Base-by-base conservation (phyloP, 1,284 basidiomycete species). In the Trametes versicolor region DNA sequence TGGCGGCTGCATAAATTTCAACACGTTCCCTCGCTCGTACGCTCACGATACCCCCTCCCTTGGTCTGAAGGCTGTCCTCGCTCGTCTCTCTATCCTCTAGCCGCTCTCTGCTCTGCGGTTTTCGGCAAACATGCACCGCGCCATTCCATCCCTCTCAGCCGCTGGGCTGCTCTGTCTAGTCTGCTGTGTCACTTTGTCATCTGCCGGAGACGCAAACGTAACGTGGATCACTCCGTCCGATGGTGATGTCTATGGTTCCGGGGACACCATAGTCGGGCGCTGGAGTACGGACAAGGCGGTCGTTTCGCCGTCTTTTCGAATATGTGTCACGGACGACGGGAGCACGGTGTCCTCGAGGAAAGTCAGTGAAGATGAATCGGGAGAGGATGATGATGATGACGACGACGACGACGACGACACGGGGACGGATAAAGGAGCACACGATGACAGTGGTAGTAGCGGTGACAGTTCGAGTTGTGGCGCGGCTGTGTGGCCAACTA, bases 401-500 rank as follows among this genome's bases (percentile, higher is more conserved):
- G 58, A 39, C 21, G 41, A 43, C 19, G 9, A n/a, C 8, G 41
- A n/a, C 8, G 8, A 4, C 19, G 19, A n/a, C 41, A 17, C 15
- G 15, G 19, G 41, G 2, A 17, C 5, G 5, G 15, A 39, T 12
- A 39, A 17, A 13, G 37, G 15, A 12, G 37, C 12, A 39, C 5
- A 17, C 37, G 37, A 39, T 39, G 37, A 17, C 13, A 39, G 41
- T 19, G 8, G 8, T 13, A 49, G 25, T 25, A n/a, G n/a, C 25
- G 25, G 48, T 15, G 17, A 17, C 17, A n/a, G 19, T 23, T 52
- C 53, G 7, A 68, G 53, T 10, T 85, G 83, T 66, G 82, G 83
- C 6, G 58, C 63, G 19, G 67, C 75, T 12, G 75, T 82, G 2
- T 80, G 79, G 76, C 81, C 83, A 0, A 67, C 71, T 2, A 75